These are phyloP conservation scores for Suhomyces kilbournensis DNA, from an alignment of 805 yeast genomes.

Conservation along the genomic window DNA sequence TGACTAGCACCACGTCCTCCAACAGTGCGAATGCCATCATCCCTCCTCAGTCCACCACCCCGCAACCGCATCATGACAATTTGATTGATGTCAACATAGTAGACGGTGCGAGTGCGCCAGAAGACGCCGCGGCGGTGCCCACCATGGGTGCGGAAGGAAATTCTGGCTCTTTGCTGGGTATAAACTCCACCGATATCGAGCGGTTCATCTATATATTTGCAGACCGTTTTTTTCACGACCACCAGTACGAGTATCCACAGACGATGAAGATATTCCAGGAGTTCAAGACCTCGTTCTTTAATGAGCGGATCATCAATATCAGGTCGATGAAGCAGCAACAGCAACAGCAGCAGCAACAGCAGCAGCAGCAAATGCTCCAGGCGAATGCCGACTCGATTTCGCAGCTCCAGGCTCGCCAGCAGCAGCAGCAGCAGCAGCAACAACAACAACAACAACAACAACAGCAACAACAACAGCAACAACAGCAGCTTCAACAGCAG, in stretches of 20 bases:
- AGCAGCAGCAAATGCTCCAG: background rate
- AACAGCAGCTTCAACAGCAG: conserved; percentile 2
- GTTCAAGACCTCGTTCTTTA: conserved; percentile 39
- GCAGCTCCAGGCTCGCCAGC: conserved; percentile 4
- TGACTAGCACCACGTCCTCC: background rate
- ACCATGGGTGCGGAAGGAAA: background rate
- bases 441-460: conserved; percentile 5
- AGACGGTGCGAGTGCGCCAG: background rate
- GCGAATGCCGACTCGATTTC: conserved; percentile 3
- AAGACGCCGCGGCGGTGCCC: background rate
- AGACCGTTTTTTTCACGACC: conserved; percentile 39
- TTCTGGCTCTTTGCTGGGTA: conserved; percentile 6
- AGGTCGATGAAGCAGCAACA: conserved; percentile 9
- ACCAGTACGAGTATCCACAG: conserved; percentile 42
- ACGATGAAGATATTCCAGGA: conserved; percentile 42
- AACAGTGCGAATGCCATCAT: background rate
- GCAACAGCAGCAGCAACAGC: conserved; percentile 1
- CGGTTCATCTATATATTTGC: conserved; percentile 40
- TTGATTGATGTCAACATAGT: conserved; percentile 1
- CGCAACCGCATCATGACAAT: conserved; percentile 4
- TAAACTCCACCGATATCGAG: conserved; percentile 31
- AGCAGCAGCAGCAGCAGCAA: conserved; percentile 1
- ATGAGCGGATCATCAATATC: conserved; percentile 38
- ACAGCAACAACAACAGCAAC: conserved; percentile 6
- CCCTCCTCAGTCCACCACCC: conserved; percentile 2